A percentile compares a stretch with the other conserved stretches of the same genome.
phyloP scores from a whole-genome alignment of 768 basidiomycete species.

The Panaeolus cyanescens region DNA sequence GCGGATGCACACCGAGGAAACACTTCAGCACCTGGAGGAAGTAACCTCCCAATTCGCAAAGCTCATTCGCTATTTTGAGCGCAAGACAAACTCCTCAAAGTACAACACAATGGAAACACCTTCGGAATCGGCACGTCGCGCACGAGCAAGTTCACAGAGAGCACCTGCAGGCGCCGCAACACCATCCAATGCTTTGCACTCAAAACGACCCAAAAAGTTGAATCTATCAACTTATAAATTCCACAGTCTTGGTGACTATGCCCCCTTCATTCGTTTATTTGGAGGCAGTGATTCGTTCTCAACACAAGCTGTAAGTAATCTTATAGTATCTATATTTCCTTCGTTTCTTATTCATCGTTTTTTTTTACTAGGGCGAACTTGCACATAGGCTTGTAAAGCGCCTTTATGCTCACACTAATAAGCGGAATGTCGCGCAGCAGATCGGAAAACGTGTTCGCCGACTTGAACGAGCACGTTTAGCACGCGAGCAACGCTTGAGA shows the following conservation, averaged over 20 bases:
- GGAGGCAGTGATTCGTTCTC: conserved; percentile 38
- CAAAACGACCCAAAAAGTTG: not conserved
- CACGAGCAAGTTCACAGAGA: no score
- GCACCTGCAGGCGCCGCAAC: no score
- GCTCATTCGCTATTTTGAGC: conserved; percentile 25
- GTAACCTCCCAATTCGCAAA: conserved; percentile 24
- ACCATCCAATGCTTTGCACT: no score
- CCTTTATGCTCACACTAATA: conserved; percentile 15
- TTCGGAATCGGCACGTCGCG: no score
- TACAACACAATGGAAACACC: no score
- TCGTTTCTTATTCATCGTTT: not conserved
- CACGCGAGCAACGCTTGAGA: not conserved
- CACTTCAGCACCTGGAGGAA: conserved; percentile 19
- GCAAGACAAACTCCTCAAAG: no score
- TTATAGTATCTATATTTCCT: not conserved
- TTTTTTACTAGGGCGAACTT: conserved; percentile 12
- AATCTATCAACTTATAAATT: conserved; percentile 14
- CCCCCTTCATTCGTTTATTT: conserved; percentile 18
- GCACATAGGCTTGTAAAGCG: conserved; percentile 15
- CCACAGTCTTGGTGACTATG: conserved; percentile 16
- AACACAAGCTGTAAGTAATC: conserved; percentile 34
- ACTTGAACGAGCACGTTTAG: conserved; percentile 6
- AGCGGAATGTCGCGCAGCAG: conserved; percentile 10
- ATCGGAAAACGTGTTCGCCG: conserved; percentile 9
- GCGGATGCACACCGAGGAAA: conserved; percentile 23